Conservation (phyloP, 352 stramenopile species). For the Phytophthora hybrid region DNA sequence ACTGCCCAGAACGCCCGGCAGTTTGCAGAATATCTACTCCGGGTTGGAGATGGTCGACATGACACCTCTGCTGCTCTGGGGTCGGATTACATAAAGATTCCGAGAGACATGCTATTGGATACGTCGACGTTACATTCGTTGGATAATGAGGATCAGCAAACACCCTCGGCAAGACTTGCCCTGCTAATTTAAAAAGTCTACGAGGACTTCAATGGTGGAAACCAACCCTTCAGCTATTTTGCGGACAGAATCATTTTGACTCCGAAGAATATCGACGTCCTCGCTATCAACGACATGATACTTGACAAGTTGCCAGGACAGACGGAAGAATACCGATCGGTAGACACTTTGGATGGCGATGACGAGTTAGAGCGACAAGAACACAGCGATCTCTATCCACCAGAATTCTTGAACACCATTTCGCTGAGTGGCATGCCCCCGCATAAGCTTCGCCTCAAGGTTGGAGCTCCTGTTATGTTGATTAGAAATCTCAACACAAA, state of each 20-base stretch:
- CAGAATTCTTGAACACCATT: no score
- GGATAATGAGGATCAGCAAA: background rate
- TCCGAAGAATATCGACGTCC: background rate
- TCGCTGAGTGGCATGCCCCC: no score
- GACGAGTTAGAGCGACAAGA: no score
- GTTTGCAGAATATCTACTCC: no score
- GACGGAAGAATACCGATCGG: background rate
- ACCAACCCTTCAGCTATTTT: background rate
- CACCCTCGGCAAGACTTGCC: background rate
- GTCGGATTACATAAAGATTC: slow-evolving; percentile 6
- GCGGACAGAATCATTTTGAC: background rate
- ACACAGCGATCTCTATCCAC: no score
- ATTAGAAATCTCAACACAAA: no score
- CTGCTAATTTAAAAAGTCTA: background rate
- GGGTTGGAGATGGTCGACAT: no score
- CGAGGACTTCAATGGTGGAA: background rate
- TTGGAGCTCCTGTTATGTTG: no score
- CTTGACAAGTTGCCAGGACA: background rate
- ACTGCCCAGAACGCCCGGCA: no score
- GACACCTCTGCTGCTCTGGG: no score
- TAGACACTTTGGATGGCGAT: slow-evolving; percentile 5
- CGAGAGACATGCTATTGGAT: slow-evolving; percentile 6
- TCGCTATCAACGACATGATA: background rate
- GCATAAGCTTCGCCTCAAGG: no score
- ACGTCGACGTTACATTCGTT: background rate